Conservation (phyloP, 495 filamentous ascomycete genomes). For the Aspergillus bridgeri region DNA sequence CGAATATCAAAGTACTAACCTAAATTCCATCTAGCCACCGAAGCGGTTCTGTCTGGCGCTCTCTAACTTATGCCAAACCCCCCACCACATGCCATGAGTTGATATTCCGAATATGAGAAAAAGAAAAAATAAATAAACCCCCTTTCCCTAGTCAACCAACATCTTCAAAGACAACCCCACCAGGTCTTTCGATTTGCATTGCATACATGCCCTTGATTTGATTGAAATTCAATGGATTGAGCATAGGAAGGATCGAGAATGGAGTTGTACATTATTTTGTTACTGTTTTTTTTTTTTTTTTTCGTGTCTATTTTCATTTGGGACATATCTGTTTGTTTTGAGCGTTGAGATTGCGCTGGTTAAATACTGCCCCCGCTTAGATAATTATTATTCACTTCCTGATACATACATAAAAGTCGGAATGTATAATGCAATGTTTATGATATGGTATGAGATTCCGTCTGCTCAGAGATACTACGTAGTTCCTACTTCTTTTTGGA, state of each 20-base stretch:
- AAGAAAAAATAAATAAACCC: background rate
- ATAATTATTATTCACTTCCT: slow-evolving; percentile 8
- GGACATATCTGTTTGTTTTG: slow-evolving; percentile 1
- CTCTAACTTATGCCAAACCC: slow-evolving; percentile 9
- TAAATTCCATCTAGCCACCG: slow-evolving; percentile 53
- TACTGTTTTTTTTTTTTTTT: no score
- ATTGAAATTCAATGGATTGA: slow-evolving; percentile 1
- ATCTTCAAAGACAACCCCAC: background rate
- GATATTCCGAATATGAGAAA: background rate
- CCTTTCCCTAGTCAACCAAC: background rate
- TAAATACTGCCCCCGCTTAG: slow-evolving; percentile 7
- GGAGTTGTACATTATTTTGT: slow-evolving; percentile 13
- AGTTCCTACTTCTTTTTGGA: no score
- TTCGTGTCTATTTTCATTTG: background rate
- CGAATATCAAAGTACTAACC: slow-evolving; percentile 31
- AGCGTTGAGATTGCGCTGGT: slow-evolving; percentile 7
- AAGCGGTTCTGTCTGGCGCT: slow-evolving; percentile 64
- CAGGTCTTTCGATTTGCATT: slow-evolving; percentile 8
- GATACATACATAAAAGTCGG: no score
- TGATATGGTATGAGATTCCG: no score
- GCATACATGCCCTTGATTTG: slow-evolving; percentile 4
- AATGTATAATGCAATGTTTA: no score
- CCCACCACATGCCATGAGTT: background rate
- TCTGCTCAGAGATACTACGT: no score
- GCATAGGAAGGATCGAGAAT: background rate